Evolutionary conservation across 2,329 filamentous ascomycete species (phyloP).

Genomic region (Fusarium oxysporum): DNA sequence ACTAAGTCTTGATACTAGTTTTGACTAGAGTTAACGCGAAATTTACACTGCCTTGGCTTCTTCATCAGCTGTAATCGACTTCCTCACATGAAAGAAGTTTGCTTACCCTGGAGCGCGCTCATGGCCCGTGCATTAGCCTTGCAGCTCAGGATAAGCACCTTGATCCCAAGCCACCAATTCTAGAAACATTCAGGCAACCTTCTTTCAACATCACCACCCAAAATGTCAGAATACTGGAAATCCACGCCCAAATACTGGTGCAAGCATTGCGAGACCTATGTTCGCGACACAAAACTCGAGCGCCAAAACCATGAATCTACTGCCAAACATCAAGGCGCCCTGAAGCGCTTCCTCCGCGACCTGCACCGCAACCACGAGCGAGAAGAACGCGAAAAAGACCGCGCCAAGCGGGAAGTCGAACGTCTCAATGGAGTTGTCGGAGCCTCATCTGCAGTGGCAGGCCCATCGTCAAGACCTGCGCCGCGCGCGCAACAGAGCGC

Average conservation of each 20-base stretch:
- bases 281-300: slow-evolving; percentile 93
- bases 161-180: slow-evolving; percentile 2
- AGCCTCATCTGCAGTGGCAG: slow-evolving; percentile 53
- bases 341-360: slow-evolving; percentile 90
- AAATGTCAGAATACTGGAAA: slow-evolving; percentile 99
- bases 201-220: slow-evolving; percentile 4
- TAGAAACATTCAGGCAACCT: not conserved
- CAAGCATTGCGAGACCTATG: slow-evolving; percentile 92
- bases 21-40: not conserved
- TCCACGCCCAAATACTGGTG: slow-evolving; percentile 98
- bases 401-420: slow-evolving; percentile 86
- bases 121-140: slow-evolving; percentile 1
- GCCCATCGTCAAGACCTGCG: slow-evolving; percentile 35
- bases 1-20: no score
- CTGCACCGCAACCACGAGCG: slow-evolving; percentile 87
- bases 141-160: slow-evolving; percentile 32
- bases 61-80: not conserved
- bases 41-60: not conserved
- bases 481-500: slow-evolving; percentile 24
- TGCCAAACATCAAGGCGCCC: slow-evolving; percentile 82
- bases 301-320: slow-evolving; percentile 90
- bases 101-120: slow-evolving; percentile 12
- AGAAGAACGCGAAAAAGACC: slow-evolving; percentile 82
- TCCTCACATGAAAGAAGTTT: not conserved
- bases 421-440: slow-evolving; percentile 82